Conservation (phyloP, 2,329 filamentous ascomycete genomes). For the Laburnicola sp. region DNA sequence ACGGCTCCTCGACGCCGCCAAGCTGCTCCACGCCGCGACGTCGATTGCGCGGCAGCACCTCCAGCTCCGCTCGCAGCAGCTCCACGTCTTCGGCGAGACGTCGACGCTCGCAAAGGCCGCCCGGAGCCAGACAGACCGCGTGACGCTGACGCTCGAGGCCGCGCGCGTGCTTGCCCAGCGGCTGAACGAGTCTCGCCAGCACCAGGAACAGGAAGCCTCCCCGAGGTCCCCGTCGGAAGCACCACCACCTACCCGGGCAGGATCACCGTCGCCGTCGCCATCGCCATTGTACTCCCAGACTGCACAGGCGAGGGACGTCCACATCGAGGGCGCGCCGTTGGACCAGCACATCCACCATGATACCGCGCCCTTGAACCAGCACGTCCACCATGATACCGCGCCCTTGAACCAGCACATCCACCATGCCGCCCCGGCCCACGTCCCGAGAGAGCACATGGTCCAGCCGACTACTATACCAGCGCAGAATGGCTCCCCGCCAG, state of each 20-base stretch:
- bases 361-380: too few species aligned
- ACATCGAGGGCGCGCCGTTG: slow-evolving; percentile 49
- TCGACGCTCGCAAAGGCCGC: slow-evolving; percentile 66
- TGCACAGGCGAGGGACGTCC: slow-evolving; percentile 49
- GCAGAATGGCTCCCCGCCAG: slow-evolving; percentile 57
- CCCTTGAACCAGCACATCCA: too few species aligned
- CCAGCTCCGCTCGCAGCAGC: slow-evolving; percentile 61
- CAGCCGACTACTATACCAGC: slow-evolving; percentile 33
- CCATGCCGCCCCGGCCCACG: too few species aligned
- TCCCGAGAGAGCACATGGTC: slow-evolving; percentile 26
- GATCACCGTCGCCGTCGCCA: slow-evolving; percentile 52
- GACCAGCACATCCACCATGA: too few species aligned
- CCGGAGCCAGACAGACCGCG: slow-evolving; percentile 62
- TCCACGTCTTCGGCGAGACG: slow-evolving; percentile 65
- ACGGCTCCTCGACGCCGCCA: slow-evolving; percentile 56
- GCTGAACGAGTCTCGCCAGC: slow-evolving; percentile 63
- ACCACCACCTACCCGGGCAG: slow-evolving; percentile 42
- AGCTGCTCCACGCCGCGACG: slow-evolving; percentile 53
- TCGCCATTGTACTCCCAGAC: slow-evolving; percentile 56
- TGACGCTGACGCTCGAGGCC: slow-evolving; percentile 64
- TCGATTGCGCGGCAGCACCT: slow-evolving; percentile 58
- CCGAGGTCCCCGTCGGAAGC: slow-evolving; percentile 38
- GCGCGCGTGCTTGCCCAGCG: slow-evolving; percentile 62
- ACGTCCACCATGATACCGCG: slow-evolving; percentile 59
- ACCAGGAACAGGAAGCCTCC: too few species aligned